phyloP scores from a whole-genome alignment of 371 early-diverging fungal species.

The Haplosporangium sp. region DNA sequence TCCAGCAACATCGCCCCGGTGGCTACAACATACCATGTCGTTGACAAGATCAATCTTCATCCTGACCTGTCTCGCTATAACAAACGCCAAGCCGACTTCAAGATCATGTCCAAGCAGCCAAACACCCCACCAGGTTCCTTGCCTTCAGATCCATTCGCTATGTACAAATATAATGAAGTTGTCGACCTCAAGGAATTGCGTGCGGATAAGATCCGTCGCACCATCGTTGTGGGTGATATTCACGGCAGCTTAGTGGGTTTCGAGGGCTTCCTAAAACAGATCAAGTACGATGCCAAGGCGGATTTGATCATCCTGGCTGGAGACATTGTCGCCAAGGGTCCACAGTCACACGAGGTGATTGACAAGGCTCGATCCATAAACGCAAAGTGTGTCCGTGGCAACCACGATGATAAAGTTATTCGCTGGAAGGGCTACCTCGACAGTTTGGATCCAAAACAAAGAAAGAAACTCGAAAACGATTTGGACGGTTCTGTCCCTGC shows the following conservation, averaged over 20 bases:
- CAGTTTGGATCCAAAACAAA: conserved; percentile 20
- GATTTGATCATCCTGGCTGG: conserved; percentile 78
- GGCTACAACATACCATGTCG: too few relatives aligned
- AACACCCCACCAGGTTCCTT: conserved; percentile 26
- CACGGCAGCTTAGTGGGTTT: conserved; percentile 74
- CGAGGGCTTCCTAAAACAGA: conserved; percentile 57
- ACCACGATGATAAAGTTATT: conserved; percentile 80
- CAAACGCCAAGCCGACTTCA: too few relatives aligned
- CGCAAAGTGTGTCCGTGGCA: conserved; percentile 78
- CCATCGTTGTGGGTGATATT: conserved; percentile 79
- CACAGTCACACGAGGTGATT: conserved; percentile 72
- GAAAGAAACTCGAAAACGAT: conserved; percentile 3
- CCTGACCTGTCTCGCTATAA: too few relatives aligned
- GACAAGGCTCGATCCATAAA: conserved; percentile 60
- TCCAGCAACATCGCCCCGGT: too few relatives aligned
- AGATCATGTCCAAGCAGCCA: conserved; percentile 17
- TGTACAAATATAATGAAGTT: conserved; percentile 24
- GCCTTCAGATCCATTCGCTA: conserved; percentile 32
- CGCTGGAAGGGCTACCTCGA: conserved; percentile 69
- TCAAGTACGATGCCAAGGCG: conserved; percentile 55
- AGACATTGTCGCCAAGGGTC: conserved; percentile 78
- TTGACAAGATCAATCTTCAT: too few relatives aligned
- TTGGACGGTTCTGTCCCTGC: conserved; percentile 16
- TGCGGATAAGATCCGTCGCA: conserved; percentile 40
- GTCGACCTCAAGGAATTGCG: not conserved